Base-by-base conservation (phyloP, 1,139 yeast genomes). In the Candida dubliniensis region DNA sequence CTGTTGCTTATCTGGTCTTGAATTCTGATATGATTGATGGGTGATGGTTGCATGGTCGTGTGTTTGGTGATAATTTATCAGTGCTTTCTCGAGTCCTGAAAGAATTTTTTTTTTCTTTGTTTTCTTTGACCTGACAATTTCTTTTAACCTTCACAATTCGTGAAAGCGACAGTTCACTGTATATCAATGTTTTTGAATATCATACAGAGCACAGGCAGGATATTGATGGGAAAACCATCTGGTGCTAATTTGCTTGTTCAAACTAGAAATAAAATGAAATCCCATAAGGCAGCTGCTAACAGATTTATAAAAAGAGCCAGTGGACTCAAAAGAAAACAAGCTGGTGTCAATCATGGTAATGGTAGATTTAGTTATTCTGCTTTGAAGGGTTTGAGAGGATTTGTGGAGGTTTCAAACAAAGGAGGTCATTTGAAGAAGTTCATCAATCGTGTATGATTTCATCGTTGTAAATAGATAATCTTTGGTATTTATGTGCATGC, bases 281-380 rank as follows among this genome's bases (percentile, higher is more conserved):
- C 90, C 8, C 87, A 84, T 58, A 79, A 84, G 57, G 83, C 89
- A 7, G 86, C 95, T 8, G 90, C 91, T 40, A 87, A 86, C 61
- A 77, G 96, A 66, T 85, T 91, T 81, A 78, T 87, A 63, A 83
- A 81, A 55, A 82, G 85, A n/a, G 76, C 76, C 3, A 60, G 61
- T 39, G 74, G 74, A 29, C 62, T 61, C 57, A 76, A 76, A 58
- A 71, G 83, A 59, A 88, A 88, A 47, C 84, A 82, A 56, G 87
- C 95, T 15, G 95, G 96, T 9, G 80, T 96, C 67, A 87, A 87
- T 56, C 98, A 90, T 64, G 97, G 98, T 40, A 90, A 89, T 58
- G 89, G 91, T 3, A 93, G 96, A 24, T 90, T 95, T 84, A 79
- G 91, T 40, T 68, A 80, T 38, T 75, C 82, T 45, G 73, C 83